Percentiles rank a stretch among this genome's conserved stretches.
These are phyloP conservation scores for Alternaria arbusti DNA, from an alignment of 2,329 filamentous ascomycete genomes.

Conservation along the genomic window DNA sequence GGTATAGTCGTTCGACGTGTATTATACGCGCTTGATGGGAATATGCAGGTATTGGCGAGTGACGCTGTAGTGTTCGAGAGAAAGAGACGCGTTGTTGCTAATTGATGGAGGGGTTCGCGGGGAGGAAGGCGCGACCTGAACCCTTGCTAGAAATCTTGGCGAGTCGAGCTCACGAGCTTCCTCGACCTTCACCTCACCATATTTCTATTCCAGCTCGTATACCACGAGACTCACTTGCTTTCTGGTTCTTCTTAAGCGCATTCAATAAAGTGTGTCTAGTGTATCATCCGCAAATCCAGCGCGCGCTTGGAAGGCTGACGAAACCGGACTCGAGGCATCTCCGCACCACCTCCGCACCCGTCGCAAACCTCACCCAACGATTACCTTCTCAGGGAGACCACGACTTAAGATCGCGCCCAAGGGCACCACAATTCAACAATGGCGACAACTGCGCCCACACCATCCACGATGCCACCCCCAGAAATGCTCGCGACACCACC, in stretches of 20 bases:
- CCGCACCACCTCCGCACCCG: slow-evolving; percentile 23
- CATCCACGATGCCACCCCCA: not conserved
- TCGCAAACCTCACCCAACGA: slow-evolving; percentile 5
- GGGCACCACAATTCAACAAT: not conserved
- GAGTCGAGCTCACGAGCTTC: slow-evolving; percentile 7
- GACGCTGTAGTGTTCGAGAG: not conserved
- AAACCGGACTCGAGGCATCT: not conserved
- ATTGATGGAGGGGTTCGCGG: slow-evolving; percentile 11
- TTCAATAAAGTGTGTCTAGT: not conserved
- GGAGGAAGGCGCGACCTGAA: slow-evolving; percentile 11
- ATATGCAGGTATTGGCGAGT: not conserved
- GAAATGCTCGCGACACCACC: not conserved
- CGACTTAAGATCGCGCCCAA: not conserved
- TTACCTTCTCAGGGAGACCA: not conserved
- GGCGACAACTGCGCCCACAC: not conserved
- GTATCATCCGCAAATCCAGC: not conserved
- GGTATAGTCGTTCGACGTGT: not conserved
- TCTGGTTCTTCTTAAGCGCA: not conserved
- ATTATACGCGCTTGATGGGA: not conserved
- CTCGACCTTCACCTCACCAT: not conserved
- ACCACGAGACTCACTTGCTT: not conserved
- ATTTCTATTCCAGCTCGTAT: not conserved
- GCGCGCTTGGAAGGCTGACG: not conserved
- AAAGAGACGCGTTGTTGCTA: slow-evolving; percentile 1
- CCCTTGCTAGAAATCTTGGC: slow-evolving; percentile 28